Conservation (phyloP, 768 basidiomycete genomes). For the Lanmaoa rubissima region DNA sequence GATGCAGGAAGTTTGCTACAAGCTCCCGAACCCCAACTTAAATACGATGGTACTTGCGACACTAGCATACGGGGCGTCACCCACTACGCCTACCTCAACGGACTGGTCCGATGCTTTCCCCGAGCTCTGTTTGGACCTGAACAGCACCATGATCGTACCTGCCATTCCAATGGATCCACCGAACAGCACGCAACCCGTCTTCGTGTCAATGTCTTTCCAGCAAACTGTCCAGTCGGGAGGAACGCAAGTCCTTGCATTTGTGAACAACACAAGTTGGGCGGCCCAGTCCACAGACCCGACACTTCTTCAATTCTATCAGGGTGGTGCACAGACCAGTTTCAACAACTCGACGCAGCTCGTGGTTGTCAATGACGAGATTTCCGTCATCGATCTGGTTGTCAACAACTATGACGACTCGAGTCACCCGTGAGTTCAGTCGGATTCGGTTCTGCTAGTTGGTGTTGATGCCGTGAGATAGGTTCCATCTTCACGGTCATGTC, state of each 20-base stretch:
- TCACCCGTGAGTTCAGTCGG: conserved; percentile 25
- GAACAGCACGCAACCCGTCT: conserved; percentile 22
- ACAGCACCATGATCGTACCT: conserved; percentile 32
- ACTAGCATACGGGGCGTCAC: conserved; percentile 26
- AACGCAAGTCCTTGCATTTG: conserved; percentile 22
- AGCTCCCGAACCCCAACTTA: conserved; percentile 29
- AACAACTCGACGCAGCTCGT: conserved; percentile 25
- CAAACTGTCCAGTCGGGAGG: conserved; percentile 27
- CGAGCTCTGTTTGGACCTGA: conserved; percentile 23
- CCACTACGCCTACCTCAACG: conserved; percentile 23
- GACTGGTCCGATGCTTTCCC: conserved; percentile 31
- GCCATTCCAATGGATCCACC: conserved; percentile 26
- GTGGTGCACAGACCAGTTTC: conserved; percentile 27
- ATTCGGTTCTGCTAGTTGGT: not conserved
- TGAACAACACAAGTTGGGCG: conserved; percentile 31
- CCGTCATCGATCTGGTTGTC: conserved; percentile 26
- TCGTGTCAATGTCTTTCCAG: conserved; percentile 25
- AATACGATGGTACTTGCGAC: conserved; percentile 31
- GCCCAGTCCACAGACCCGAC: conserved; percentile 27
- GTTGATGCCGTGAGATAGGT: conserved; percentile 17
- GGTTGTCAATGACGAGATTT: conserved; percentile 25
- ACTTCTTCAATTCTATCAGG: conserved; percentile 25
- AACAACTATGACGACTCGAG: conserved; percentile 29
- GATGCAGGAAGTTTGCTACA: conserved; percentile 34
- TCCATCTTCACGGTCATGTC: conserved; percentile 40